Evolutionary conservation across 768 basidiomycete genomes (phyloP), one percentile per base, ranked within the genome.

Genomic region (Leucosporidium scottii): DNA sequence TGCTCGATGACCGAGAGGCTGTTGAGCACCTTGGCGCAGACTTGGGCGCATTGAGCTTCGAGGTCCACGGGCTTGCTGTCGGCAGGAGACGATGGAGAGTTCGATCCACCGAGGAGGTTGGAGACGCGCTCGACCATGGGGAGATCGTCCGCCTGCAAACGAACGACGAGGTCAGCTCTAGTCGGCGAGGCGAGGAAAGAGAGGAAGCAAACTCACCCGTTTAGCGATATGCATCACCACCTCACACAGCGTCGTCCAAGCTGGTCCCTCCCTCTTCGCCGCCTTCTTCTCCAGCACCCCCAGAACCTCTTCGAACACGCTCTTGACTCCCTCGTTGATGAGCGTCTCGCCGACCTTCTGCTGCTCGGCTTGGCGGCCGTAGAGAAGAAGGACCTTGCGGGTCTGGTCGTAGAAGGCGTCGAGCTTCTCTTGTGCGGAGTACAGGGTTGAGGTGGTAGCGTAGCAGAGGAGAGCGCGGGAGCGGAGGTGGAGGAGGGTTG

Each of bases 371-470:
- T 65, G 67, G 58, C 81, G 82, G 44, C 82, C 78, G 62, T 82
- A 83, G n/a, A 81, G 76, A 20, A 75, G 79, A 27, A 81, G 80
- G 74, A 81, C 84, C 70, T 83, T 85, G 65, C 80, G 80, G 31
- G 76, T 81, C 73, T 90, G 89, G 57, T 87, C 85, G 89, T 89
- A 89, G 75, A 90, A 87, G 0, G 81, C 82, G 57, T 79, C 79
- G 4, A 85, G 77, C 57, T 83, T 81, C 31, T 82, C 70, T 7
- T 81, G 75, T 15, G 82, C 81, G 8, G 85, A 76, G 76, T 78
- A 86, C 65, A 73, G 83, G 68, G 81, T 78, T 74, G 75, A 50
- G 8, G 58, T 79, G 87, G 76, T 7, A 77, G 59, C 21, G 65
- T 63, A 69, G 50, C 18, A 47, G 20, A 61, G 59, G 12, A 72